Percentiles rank a stretch among this genome's conserved stretches.
Conservation (phyloP, 768 basidiomycete genomes). For the Leucocoprinus sp. region DNA sequence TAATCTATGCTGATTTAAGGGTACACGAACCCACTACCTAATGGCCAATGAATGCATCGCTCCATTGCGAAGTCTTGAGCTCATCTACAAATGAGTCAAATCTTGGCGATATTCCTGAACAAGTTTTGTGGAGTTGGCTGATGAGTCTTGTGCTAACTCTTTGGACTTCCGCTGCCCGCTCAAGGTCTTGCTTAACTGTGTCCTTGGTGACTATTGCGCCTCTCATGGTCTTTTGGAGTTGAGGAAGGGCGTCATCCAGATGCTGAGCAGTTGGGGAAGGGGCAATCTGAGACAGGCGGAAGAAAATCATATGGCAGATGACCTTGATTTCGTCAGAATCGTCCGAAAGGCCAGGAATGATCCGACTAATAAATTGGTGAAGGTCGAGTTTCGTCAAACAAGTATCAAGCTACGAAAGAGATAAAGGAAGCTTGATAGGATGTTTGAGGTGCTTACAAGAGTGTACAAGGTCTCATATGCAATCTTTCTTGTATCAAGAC, state of each 20-base stretch:
- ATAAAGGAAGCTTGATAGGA: not conserved
- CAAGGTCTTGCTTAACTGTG: slow-evolving; percentile 89
- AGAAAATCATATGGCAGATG: slow-evolving; percentile 90
- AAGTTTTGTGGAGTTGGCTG: slow-evolving; percentile 77
- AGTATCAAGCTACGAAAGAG: slow-evolving; percentile 64
- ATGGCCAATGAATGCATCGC: slow-evolving; percentile 41
- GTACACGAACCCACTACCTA: not conserved
- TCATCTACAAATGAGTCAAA: slow-evolving; percentile 80
- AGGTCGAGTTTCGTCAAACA: slow-evolving; percentile 85
- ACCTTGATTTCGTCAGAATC: slow-evolving; percentile 97
- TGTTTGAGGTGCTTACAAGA: slow-evolving; percentile 44
- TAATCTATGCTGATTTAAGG: too few species aligned
- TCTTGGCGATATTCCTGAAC: slow-evolving; percentile 50
- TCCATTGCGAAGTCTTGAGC: slow-evolving; percentile 58
- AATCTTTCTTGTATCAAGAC: slow-evolving; percentile 91
- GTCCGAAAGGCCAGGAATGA: slow-evolving; percentile 79
- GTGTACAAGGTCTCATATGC: slow-evolving; percentile 98
- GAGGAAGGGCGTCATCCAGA: slow-evolving; percentile 77
- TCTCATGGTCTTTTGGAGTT: slow-evolving; percentile 84
- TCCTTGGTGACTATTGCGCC: slow-evolving; percentile 87
- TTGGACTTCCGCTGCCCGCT: slow-evolving; percentile 85
- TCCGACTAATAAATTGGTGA: slow-evolving; percentile 72
- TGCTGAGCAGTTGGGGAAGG: slow-evolving; percentile 77
- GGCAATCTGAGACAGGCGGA: slow-evolving; percentile 81
- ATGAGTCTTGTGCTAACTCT: slow-evolving; percentile 83